These are phyloP conservation scores for Copromyces sp. DNA, from an alignment of 495 filamentous ascomycete genomes.

Conservation along the genomic window DNA sequence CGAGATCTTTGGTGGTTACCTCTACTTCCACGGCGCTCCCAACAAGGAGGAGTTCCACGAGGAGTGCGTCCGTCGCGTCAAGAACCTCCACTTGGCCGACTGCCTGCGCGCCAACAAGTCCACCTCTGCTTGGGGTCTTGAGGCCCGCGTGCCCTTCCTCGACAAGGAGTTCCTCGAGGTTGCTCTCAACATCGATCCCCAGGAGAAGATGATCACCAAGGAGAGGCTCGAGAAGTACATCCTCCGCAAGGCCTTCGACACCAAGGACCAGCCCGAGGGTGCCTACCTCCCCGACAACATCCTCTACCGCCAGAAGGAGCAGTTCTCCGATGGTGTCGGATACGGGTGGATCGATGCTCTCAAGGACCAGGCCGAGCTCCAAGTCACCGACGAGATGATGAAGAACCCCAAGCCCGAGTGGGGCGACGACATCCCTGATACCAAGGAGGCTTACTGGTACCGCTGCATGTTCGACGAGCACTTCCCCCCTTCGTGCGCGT, in stretches of 20 bases:
- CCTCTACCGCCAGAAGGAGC: conserved; percentile 97
- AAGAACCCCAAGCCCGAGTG: conserved; percentile 93
- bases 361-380: conserved; percentile 81
- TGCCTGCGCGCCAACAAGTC: conserved; percentile 98
- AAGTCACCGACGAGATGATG: conserved; percentile 93
- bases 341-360: conserved; percentile 98
- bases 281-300: conserved; percentile 92
- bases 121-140: conserved; percentile 95
- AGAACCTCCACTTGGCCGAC: conserved; percentile 91
- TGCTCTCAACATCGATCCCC: conserved; percentile 83
- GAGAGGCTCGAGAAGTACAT: conserved; percentile 96
- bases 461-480: conserved; percentile 96
- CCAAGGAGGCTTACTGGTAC: conserved; percentile 99
- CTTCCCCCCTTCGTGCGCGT: conserved; percentile 84
- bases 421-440: conserved; percentile 82
- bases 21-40: conserved; percentile 95
- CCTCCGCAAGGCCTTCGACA: conserved; percentile 93
- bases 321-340: conserved; percentile 96
- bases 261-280: conserved; percentile 65
- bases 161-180: conserved; percentile 92
- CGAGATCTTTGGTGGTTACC: conserved; percentile 96
- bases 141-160: conserved; percentile 95
- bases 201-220: conserved; percentile 88
- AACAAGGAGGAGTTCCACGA: conserved; percentile 84
- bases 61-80: conserved; percentile 84